Evolutionary conservation across 129 eudicot genomes (phyloP), one percentile per base, ranked within the genome.

Genomic region (Artemisia annua): DNA sequence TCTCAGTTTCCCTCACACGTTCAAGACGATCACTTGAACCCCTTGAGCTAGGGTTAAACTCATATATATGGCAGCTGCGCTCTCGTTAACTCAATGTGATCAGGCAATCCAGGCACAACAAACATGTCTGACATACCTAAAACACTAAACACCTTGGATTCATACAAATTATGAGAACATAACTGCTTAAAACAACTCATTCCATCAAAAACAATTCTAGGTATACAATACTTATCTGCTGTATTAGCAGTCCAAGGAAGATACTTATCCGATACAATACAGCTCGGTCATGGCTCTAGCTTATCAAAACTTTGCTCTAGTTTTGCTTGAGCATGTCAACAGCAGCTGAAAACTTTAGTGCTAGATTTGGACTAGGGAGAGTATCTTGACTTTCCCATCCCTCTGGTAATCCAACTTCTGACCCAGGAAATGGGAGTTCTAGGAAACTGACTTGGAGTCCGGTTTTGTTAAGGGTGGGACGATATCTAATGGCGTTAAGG

Each of bases 171-270:
- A 14, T 81, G 81, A 22, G 55, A 63, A 54, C 96, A 87, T 56
- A 83, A 28, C 20, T 79, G 82, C 5, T 88, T 71, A 74, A 90
- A 83, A 71, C 93, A 89, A 39, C 77, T 80, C 71, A 81, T 81
- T 20, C 88, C 88, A 43, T 90, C 83, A 56, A 90, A 90, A 22
- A 83, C 39, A 26, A 85, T 53, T 80, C 95, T 77, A 3, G 86
- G 95, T 60, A 90, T 85, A 19, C 64, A 66, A 72, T 87, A 83
- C 28, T 49, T 82, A 28, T 63, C 67, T 0, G 97, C 95, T 0
- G 81, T 74, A 2, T 69, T 79, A 22, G 67, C 74, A 7, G 87
- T 53, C 91, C 89, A 89, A 2, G 72, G 49, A n/a, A 83, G 44
- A 18, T 61, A 19, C 59, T 78, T 65, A 26, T 81, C 87, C 5